Evolutionary conservation across 768 basidiomycete genomes (phyloP), one percentile per base, ranked within the genome.

Genomic region (Lyophyllum decastes): DNA sequence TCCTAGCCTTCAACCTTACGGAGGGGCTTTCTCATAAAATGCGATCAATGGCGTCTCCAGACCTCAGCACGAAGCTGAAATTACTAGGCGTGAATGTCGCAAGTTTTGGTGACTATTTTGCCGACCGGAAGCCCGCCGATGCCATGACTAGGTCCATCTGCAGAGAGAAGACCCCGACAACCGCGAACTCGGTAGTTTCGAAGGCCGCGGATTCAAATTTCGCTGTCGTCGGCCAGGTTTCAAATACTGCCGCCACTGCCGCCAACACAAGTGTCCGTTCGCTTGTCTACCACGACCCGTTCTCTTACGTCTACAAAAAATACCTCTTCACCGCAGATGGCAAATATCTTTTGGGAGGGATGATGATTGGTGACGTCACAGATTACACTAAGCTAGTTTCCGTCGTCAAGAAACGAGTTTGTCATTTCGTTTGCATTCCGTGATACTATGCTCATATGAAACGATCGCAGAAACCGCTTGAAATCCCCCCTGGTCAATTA

Each of bases 311-410:
- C 9, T 92, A 90, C 75, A 90, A 90, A 72, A 90, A 89, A 73
- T 89, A 88, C 60, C 82, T 90, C 43, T 90, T 90, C 67, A 86
- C 80, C 11, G 78, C 78, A 8, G 87, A 90, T 64, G 89, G 89
- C 11, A 85, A 86, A 69, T 79, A 87, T 61, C 74, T 92, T 12
- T 71, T 92, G 3, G 89, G 89, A 12, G 89, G 89, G 3, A 88
- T 89, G 82, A 88, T 90, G 87, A 81, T 92, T n/a, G 89, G 89
- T 2, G 87, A 89, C 64, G 82, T 82, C 10, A 77, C 75, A 35
- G 85, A 88, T 65, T 89, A 85, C 64, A 80, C 85, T 55, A 89
- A 89, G 69, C 76, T 90, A 14, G 78, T 90, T n/a, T 75, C 83
- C 12, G 74, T 90, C 30, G 84, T 88, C 26, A 88, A 86, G 73